Percentiles rank a stretch among this genome's conserved stretches.
phyloP scores from a whole-genome alignment of 2,329 filamentous ascomycete species.

The Tolypocladium album region DNA sequence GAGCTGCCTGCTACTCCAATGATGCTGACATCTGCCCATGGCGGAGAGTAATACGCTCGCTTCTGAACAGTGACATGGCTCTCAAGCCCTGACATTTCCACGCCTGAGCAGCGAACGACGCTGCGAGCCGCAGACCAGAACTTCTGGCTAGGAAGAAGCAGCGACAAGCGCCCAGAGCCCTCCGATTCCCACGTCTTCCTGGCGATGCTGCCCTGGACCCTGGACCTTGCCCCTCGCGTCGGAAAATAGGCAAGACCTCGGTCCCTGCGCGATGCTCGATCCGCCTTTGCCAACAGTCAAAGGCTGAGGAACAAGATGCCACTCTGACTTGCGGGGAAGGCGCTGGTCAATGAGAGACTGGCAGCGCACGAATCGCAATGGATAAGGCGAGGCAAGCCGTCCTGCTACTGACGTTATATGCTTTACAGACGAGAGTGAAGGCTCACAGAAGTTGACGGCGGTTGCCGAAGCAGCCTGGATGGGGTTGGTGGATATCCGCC shows the following conservation, averaged over 20 bases:
- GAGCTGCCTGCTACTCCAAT: conserved; percentile 94
- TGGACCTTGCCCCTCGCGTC: background rate
- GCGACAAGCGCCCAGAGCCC: background rate
- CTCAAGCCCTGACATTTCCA: conserved; percentile 20
- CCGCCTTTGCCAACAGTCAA: background rate
- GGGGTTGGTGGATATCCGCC: background rate
- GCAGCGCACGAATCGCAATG: background rate
- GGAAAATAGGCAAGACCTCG: background rate
- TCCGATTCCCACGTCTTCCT: background rate
- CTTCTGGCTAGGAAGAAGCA: background rate
- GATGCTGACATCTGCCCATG: conserved; percentile 93
- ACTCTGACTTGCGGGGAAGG: background rate
- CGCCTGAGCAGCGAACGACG: background rate
- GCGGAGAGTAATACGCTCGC: conserved; percentile 73
- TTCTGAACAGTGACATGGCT: conserved; percentile 40
- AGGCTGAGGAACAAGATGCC: background rate
- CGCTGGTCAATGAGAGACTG: background rate
- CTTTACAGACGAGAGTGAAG: background rate
- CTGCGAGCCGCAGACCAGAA: background rate
- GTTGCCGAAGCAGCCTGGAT: no score
- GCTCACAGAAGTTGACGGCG: background rate
- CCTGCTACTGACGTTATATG: background rate
- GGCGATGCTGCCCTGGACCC: background rate
- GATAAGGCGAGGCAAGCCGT: background rate
- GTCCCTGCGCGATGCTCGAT: background rate